Evolutionary conservation across 768 basidiomycete species (phyloP).

Genomic region (Suillus subluteus): DNA sequence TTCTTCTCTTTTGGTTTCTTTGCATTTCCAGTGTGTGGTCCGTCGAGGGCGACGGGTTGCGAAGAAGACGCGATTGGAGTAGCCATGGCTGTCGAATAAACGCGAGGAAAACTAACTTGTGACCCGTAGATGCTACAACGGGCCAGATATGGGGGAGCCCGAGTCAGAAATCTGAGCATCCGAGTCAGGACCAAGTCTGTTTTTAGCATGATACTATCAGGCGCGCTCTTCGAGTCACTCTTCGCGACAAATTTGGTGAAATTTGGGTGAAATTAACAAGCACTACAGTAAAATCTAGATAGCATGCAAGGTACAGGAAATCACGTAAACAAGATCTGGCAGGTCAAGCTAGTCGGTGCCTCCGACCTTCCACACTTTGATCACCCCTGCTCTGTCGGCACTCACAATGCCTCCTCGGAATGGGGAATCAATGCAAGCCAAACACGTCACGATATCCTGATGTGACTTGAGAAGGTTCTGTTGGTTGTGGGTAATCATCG

Average conservation of each 20-base stretch:
- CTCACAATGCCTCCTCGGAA: constrained; percentile 93
- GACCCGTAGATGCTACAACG: constrained; percentile 23
- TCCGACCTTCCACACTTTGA: constrained; percentile 90
- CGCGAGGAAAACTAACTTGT: constrained; percentile 17
- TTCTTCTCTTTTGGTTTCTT: constrained; percentile 52
- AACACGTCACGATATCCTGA: constrained; percentile 85
- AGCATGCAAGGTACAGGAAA: not conserved
- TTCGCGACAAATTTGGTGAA: not conserved
- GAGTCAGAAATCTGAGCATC: constrained; percentile 41
- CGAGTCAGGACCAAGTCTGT: constrained; percentile 18
- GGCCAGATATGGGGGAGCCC: constrained; percentile 28
- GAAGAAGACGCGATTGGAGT: constrained; percentile 59
- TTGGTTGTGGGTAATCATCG: constrained; percentile 79
- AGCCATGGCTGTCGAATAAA: constrained; percentile 50
- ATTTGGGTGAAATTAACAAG: not conserved
- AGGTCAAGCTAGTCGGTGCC: constrained; percentile 38
- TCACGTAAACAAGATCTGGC: not conserved
- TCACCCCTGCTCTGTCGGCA: constrained; percentile 84
- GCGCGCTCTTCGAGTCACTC: constrained; percentile 9
- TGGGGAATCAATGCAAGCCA: constrained; percentile 88
- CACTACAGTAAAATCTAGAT: not conserved
- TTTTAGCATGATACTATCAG: constrained; percentile 23
- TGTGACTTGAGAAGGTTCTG: constrained; percentile 85
- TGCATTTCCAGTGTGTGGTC: constrained; percentile 42
- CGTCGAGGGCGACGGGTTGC: constrained; percentile 49